Evolutionary conservation across 257 asterid species (phyloP).

Genomic region (Gardenia jasminoides): DNA sequence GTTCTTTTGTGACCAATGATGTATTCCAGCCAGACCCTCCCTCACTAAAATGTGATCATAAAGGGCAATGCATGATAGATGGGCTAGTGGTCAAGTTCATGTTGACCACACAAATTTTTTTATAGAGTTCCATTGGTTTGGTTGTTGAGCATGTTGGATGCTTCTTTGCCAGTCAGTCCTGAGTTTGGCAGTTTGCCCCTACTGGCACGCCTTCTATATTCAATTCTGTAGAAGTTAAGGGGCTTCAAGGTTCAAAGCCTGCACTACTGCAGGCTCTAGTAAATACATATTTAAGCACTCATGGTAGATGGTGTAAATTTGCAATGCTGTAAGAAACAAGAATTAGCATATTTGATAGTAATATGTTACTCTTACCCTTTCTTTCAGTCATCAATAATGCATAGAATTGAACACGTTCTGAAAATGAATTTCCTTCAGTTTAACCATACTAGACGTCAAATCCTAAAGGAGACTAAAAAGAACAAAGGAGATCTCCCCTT

Average conservation of each 20-base stretch:
- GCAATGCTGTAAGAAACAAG: not conserved
- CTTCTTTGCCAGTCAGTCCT: not conserved
- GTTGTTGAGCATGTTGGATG: constrained; percentile 19
- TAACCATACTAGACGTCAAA: not conserved
- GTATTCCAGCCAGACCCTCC: not conserved
- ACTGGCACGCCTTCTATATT: not conserved
- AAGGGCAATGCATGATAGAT: constrained; percentile 1
- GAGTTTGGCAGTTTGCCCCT: not conserved
- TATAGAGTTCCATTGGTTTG: not conserved
- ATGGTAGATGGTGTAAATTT: too few species aligned
- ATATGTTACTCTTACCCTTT: not conserved
- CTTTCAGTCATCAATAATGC: not conserved
- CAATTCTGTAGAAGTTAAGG: not conserved
- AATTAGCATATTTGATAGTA: not conserved
- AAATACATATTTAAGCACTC: not conserved
- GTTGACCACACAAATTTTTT: not conserved
- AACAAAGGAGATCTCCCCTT: not conserved
- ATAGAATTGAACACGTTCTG: not conserved
- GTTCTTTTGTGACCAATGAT: not conserved
- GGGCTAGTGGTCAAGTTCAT: not conserved
- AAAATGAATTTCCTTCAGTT: too few species aligned
- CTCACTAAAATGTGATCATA: not conserved
- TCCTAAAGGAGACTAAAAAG: too few species aligned
- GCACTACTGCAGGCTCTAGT: not conserved
- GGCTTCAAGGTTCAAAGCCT: not conserved